Percentiles rank a stretch among this genome's conserved stretches.
Evolutionary conservation across 139 green algal species (phyloP).

Genomic region (Chlamydomonas sp.): DNA sequence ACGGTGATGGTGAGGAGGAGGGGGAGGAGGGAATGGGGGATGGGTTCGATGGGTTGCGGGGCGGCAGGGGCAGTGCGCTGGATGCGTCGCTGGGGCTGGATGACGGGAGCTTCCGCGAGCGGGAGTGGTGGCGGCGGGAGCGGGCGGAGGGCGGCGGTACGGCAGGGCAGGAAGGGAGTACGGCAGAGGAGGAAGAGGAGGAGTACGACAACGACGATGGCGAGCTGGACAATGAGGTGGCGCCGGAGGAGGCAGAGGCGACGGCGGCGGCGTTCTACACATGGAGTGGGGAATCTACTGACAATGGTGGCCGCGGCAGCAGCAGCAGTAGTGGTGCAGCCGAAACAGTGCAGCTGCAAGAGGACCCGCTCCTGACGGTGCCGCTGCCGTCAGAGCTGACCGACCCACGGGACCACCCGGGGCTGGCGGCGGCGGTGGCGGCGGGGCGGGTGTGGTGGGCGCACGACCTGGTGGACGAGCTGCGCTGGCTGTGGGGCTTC

Average conservation of each 20-base stretch:
- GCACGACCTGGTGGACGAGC: constrained; percentile 26
- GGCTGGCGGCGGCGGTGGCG: constrained; percentile 6
- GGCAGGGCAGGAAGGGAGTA: background rate
- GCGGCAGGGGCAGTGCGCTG: background rate
- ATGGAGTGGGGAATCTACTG: no score
- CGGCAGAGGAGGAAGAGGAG: background rate
- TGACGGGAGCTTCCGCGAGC: no score
- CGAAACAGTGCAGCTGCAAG: background rate
- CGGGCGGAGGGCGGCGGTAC: background rate
- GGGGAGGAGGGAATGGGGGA: background rate
- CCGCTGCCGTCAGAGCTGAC: constrained; percentile 9
- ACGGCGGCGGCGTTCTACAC: background rate
- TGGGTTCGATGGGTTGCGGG: background rate
- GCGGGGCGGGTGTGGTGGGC: constrained; percentile 18
- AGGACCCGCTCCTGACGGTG: background rate
- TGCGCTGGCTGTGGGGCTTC: constrained; percentile 23
- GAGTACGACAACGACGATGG: background rate
- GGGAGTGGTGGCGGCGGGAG: background rate
- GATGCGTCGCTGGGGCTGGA: background rate
- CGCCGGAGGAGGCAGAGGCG: constrained; percentile 1
- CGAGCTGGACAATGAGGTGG: background rate
- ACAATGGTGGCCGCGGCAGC: background rate
- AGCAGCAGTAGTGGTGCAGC: background rate
- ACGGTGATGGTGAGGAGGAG: no score
- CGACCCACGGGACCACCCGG: constrained; percentile 17